Evolutionary conservation across 805 yeast genomes (phyloP), one percentile per base, ranked within the genome.

Genomic region (Wickerhamomyces chaumierensis): DNA sequence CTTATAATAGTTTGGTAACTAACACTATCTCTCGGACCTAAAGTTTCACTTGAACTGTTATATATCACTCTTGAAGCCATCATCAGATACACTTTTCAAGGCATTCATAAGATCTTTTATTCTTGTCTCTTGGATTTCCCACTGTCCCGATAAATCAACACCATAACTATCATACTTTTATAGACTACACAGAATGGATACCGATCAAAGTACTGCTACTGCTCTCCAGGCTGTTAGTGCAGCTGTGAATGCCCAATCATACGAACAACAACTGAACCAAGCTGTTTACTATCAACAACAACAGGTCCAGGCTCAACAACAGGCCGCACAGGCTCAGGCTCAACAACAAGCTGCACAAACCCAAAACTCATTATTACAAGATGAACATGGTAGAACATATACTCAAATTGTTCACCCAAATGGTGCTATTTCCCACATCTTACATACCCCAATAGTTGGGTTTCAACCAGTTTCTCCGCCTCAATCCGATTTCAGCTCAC

Each of bases 401-500:
- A 16, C 20, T 19, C 21, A 33, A 18, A 13, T 31, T 14, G 36
- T 18, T 12, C 46, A 38, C 23, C 34, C 20, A n/a, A 35, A 33
- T 13, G 23, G 23, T 21, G 6, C 23, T 21, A 9, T 21, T 6
- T 21, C 23, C 23, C 37, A 25, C 41, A 35, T 14, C 33, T 25
- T 15, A 42, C 42, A 21, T 21, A 7, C 23, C 9, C 23, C 23
- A 21, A 7, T 21, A 9, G 6, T 21, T 7, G 40, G 48, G 5
- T 40, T 53, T 34, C 52, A 48, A 28, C 49, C 51, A 15, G 35
- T 48, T 38, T 44, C 44, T 19, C 48, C 53, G 9, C 58, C 58
- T 14, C 51, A 45, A 36, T 36, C 48, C 1, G 58, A 53, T 32
- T 53, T 53, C 32, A 27, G 18, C 12, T 15, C 49, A 7, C 46